Evolutionary conservation across 176 grass and related monocot species (phyloP), one percentile per base, ranked within the genome.

Genomic region (Neostapfia colusana): DNA sequence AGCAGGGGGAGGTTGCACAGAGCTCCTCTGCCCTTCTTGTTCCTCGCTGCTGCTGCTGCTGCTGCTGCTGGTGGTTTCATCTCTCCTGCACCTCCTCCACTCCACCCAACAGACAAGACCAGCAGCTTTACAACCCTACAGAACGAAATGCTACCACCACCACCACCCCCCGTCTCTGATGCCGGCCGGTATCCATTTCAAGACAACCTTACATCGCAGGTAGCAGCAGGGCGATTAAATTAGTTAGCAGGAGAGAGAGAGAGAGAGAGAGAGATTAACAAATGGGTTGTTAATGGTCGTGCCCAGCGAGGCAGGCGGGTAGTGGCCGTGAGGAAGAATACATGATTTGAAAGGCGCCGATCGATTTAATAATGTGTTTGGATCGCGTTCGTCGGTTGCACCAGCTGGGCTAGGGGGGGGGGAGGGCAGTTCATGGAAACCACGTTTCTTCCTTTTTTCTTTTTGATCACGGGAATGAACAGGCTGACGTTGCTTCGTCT

Each of bases 301-400:
- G 41, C 34, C 76, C 85, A 87, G 85, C 85, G 51, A 63, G 56
- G 84, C 84, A 62, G 65, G 63, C 50, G 11, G 11, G 72, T 36
- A 73, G 80, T 51, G 61, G 60, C 79, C 79, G 79, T 31, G 79
- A 60, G 61, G 85, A 83, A 87, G 10, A 41, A 24, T 73, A 45
- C 79, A 87, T 82, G 79, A 73, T 83, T 61, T 60, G 68, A 57
- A 83, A 66, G 85, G 67, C 41, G n/a, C n/a, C n/a, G 13, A 59
- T 35, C 0, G 20, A 40, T 50, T 48, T 49, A 31, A 31, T 31
- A 31, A 31, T 31, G 31, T 14, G 49, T 38, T 77, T 3, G 28
- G 17, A 21, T 39, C 15, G 35, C 48, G 3, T 51, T 68, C 67
- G 85, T 83, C 85, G 74, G 74, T 78, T 67, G 6, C 55, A 39